These are phyloP conservation scores for Verticillium klebahnii DNA, from an alignment of 2,329 filamentous ascomycete genomes.

Conservation along the genomic window DNA sequence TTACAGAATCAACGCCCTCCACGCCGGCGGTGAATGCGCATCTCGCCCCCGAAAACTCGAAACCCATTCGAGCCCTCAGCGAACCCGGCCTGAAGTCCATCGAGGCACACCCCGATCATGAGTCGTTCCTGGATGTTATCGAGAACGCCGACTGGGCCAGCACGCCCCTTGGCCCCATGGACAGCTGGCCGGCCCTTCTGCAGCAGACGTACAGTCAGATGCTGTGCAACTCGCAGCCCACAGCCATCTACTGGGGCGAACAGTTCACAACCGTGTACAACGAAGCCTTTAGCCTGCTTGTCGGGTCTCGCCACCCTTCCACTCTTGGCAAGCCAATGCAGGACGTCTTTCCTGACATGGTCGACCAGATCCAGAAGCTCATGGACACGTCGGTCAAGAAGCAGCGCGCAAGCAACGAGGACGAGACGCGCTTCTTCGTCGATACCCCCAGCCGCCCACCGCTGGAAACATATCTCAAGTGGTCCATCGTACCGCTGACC, in stretches of 20 bases:
- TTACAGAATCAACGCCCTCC: neutral
- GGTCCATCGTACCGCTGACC: conserved; percentile 41
- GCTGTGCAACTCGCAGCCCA: conserved; percentile 40
- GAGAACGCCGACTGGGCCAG: conserved; percentile 40
- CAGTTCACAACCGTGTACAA: conserved; percentile 63
- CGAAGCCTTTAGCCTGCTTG: conserved; percentile 58
- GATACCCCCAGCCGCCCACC: conserved; percentile 32
- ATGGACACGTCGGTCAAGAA: conserved; percentile 26
- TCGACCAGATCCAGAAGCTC: conserved; percentile 40
- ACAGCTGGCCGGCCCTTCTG: conserved; percentile 40
- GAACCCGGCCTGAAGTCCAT: conserved; percentile 26
- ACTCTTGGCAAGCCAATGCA: conserved; percentile 57
- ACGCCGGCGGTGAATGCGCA: neutral
- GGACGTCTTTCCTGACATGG: conserved; percentile 45
- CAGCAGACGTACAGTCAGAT: conserved; percentile 39
- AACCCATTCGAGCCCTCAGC: conserved; percentile 9
- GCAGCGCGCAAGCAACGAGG: conserved; percentile 29
- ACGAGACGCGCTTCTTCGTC: conserved; percentile 42
- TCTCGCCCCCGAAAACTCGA: conserved; percentile 2
- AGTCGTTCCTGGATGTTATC: conserved; percentile 33
- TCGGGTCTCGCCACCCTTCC: conserved; percentile 59
- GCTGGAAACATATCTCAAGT: conserved; percentile 44
- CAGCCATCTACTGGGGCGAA: conserved; percentile 61
- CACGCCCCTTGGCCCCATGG: conserved; percentile 42
- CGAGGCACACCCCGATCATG: conserved; percentile 28